Evolutionary conservation across 2,329 filamentous ascomycete species (phyloP), one percentile per base, ranked within the genome.

Genomic region (Aureobasidium namibiae): DNA sequence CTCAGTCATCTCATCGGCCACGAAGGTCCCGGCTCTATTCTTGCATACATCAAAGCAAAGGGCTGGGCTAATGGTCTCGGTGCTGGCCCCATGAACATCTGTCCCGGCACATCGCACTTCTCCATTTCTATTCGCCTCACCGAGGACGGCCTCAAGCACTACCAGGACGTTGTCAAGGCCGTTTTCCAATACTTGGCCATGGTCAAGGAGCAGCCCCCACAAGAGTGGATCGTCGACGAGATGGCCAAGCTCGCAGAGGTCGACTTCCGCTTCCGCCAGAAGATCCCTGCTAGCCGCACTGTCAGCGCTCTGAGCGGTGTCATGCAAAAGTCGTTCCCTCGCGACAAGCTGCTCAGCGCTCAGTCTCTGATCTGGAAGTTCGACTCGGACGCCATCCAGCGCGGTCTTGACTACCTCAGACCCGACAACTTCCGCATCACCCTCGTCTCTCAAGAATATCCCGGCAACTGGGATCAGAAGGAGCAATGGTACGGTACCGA

Each of bases 401-500:
- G 87, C 63, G 89, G 86, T 0, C 77, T 97, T 66, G 80, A 82
- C 4, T 88, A 83, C 67, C 75, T 99, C 49, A 82, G 86, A 21
- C 89, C 92, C 0, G 92, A 97, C 70, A 97, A 96, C 69, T 91
- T 97, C 75, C 84, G 90, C 31, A 81, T 96, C 71, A 86, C 84
- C 1, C 80, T 97, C 52, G 84, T 95, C 29, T 92, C 90, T 24
- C 89, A 91, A 68, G 87, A 89, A 9, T 88, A 86, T 65, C 92
- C 92, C 0, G 92, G 90, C 0, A 81, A 84, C 54, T 96, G 90
- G 89, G 82, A 95, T 64, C 76, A 86, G 70, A 95, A 88, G 69
- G 94, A 99, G 76, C 90, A 92, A 70, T 99, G 94, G 94, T 99
- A 99, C 67, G 92, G 92, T 9, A 99, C 94, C 0, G 92, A 97